A percentile compares a stretch with the other conserved stretches of the same genome.
Evolutionary conservation across 805 yeast genomes (phyloP).

Genomic region (Monosporozyma aerobia): DNA sequence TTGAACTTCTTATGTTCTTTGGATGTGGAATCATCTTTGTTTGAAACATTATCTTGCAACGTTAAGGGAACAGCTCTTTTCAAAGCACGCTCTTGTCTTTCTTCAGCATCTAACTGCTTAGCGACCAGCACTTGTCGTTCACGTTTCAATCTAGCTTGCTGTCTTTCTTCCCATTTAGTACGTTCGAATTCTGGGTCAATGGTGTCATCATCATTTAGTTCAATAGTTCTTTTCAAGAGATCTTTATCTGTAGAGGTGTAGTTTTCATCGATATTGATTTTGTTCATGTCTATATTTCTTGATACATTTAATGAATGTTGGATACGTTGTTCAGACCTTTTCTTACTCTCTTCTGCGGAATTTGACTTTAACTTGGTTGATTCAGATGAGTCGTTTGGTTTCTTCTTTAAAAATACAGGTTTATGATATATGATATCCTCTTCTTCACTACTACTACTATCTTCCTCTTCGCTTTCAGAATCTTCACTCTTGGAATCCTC

Average conservation of each 20-base stretch:
- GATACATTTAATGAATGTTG: constrained; percentile 9
- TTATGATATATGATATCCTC: constrained; percentile 18
- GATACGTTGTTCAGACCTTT: constrained; percentile 8
- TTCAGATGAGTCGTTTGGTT: background rate
- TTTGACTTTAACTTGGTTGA: background rate
- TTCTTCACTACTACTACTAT: constrained; percentile 5
- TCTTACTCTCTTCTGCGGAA: background rate
- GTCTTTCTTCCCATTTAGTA: constrained; percentile 18
- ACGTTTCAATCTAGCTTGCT: constrained; percentile 12
- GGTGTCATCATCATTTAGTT: constrained; percentile 22
- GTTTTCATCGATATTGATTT: constrained; percentile 9
- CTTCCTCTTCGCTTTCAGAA: background rate
- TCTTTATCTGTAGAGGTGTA: constrained; percentile 21
- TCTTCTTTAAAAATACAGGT: constrained; percentile 20
- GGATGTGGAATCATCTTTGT: background rate
- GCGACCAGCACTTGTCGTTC: constrained; percentile 16
- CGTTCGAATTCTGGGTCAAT: constrained; percentile 18
- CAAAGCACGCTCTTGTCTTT: constrained; percentile 2
- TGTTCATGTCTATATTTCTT: constrained; percentile 6
- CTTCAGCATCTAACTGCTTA: constrained; percentile 23
- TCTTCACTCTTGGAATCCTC: background rate
- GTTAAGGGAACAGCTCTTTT: background rate
- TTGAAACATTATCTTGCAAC: background rate
- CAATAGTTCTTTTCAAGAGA: constrained; percentile 13
- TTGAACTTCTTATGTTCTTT: background rate